These are phyloP conservation scores for Colletotrichum liriopes DNA, from an alignment of 2,329 filamentous ascomycete genomes.

Conservation along the genomic window DNA sequence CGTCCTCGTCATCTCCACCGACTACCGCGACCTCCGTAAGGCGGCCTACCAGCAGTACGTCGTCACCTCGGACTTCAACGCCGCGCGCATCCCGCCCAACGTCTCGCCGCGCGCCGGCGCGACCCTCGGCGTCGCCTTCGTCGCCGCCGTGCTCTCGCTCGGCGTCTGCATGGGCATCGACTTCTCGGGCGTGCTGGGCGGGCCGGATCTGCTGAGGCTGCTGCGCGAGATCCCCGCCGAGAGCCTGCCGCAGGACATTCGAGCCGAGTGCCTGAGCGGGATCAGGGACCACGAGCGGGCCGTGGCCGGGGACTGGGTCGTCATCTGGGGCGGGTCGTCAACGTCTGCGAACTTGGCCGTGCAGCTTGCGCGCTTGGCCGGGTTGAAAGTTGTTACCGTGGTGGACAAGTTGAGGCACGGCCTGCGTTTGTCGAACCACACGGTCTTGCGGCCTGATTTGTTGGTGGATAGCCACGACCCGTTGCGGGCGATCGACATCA, in stretches of 20 bases:
- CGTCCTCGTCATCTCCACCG: constrained; percentile 78
- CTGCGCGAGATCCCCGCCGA: constrained; percentile 63
- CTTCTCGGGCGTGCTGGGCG: constrained; percentile 66
- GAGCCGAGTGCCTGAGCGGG: constrained; percentile 73
- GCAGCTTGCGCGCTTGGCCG: constrained; percentile 78
- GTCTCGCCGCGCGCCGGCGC: constrained; percentile 71
- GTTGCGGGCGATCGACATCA: constrained; percentile 75
- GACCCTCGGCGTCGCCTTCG: constrained; percentile 79
- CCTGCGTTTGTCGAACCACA: constrained; percentile 65
- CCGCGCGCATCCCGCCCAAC: constrained; percentile 71
- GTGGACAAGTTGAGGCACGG: constrained; percentile 80
- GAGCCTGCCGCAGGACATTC: constrained; percentile 72
- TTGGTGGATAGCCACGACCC: constrained; percentile 79
- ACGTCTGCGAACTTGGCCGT: constrained; percentile 78
- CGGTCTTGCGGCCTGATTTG: constrained; percentile 68
- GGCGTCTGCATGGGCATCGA: constrained; percentile 80
- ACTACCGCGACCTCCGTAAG: constrained; percentile 81
- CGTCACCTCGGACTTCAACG: constrained; percentile 76
- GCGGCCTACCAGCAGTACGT: constrained; percentile 81
- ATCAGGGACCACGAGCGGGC: constrained; percentile 69
- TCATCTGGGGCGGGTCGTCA: constrained; percentile 83
- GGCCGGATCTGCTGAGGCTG: constrained; percentile 72
- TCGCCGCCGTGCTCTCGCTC: constrained; percentile 76
- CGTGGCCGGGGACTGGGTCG: constrained; percentile 76
- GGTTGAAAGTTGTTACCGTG: constrained; percentile 76